A percentile compares a stretch with the other conserved stretches of the same genome.
Conservation (phyloP, 1,284 basidiomycete genomes). For the Filobasidium uniguttulatum region DNA sequence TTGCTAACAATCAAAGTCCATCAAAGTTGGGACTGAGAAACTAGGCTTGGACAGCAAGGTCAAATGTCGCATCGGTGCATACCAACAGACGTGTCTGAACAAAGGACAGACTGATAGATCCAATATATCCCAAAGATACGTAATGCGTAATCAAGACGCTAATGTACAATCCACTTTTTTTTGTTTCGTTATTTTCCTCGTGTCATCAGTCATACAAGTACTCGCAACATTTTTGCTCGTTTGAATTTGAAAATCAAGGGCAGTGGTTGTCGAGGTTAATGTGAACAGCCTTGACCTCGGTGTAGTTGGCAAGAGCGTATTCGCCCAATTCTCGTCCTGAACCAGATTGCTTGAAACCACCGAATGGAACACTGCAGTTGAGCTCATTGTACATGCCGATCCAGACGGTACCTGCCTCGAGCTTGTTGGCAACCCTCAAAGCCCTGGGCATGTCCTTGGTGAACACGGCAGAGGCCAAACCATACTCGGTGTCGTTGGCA, state of each 20-base stretch:
- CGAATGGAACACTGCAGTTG: constrained; percentile 53
- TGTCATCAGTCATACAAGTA: no score
- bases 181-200: no score
- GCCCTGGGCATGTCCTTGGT: constrained; percentile 63
- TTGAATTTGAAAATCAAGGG: background rate
- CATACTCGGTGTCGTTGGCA: constrained; percentile 76
- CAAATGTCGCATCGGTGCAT: no score
- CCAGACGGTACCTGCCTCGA: constrained; percentile 74
- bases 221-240: background rate
- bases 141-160: no score
- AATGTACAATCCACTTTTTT: no score
- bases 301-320: constrained; percentile 49
- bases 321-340: constrained; percentile 42
- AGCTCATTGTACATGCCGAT: constrained; percentile 47
- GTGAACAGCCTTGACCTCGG: constrained; percentile 50
- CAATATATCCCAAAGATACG: no score
- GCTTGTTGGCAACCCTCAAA: constrained; percentile 54
- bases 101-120: no score
- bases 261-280: background rate
- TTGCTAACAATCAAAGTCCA: no score
- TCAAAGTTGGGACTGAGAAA: no score
- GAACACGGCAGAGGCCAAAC: constrained; percentile 78
- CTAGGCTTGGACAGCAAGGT: no score
- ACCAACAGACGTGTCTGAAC: no score
- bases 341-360: constrained; percentile 73